Evolutionary conservation across 345 rosid genomes (phyloP), one percentile per base, ranked within the genome.

Genomic region (Triadica sebifera): DNA sequence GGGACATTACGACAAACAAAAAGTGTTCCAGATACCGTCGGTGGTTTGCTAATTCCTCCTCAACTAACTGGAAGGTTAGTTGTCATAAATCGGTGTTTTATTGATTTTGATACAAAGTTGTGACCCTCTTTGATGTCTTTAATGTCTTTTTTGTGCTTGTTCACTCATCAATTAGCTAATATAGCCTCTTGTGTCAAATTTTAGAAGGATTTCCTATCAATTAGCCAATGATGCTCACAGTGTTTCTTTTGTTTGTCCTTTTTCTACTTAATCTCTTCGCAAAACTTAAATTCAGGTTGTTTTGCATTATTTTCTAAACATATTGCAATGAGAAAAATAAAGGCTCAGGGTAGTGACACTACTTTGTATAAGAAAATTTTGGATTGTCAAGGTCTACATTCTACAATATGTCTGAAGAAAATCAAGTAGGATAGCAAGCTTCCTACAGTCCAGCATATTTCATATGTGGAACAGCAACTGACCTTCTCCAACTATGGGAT

Each of bases 61-160:
- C 98, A 93, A 90, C 89, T 93, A 55, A 81, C 80, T 24, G 98
- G 98, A 79, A 91, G 95, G 98, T 93, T 38, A 63, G 89, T 71
- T 60, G 8, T 55, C 4, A 1, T n/a, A 20, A 19, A 15, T n/a
- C 8, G 10, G 24, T 8, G 7, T 43, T 53, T 29, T 29, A 4
- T n/a, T 39, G 53, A 53, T 51, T 37, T 13, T 43, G 37, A 3
- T 47, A 19, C 52, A 45, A 29, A 24, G 25, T 43, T 19, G 24
- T 51, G n/a, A 58, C 43, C 43, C 15, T 8, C 37, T 20, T 6
- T 13, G 57, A 20, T 55, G 25, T 55, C 59, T 55, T 55, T n/a
- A 55, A 19, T 16, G 59, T 55, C 24, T 55, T 55, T 22, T 55
- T 8, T 50, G 50, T 20, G 63, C 19, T 0, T 37, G 24, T 55